phyloP scores from a whole-genome alignment of 345 rosid genomes.

The Barbarea vulgaris region DNA sequence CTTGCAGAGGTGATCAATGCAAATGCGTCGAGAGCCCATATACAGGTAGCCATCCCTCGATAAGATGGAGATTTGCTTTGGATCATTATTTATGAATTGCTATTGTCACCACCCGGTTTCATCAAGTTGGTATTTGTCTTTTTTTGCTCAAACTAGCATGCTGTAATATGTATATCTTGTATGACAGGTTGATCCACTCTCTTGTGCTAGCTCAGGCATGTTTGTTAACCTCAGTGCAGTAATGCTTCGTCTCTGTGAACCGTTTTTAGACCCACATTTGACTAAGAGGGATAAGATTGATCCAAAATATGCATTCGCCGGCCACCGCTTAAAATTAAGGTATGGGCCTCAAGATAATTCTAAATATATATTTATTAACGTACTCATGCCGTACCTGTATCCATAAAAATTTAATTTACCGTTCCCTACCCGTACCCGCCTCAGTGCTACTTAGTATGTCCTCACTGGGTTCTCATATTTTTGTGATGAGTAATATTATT shows the following conservation, averaged over 20 bases:
- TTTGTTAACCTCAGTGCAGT: constrained; percentile 95
- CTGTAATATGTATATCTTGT: constrained; percentile 29
- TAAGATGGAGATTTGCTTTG: not conserved
- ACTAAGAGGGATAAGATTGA: constrained; percentile 87
- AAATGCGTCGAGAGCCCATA: constrained; percentile 83
- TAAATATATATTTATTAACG: too few relatives aligned
- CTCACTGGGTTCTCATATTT: not conserved
- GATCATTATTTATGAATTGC: not conserved
- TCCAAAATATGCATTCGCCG: constrained; percentile 72
- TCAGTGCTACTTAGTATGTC: too few relatives aligned
- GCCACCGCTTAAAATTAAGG: constrained; percentile 81
- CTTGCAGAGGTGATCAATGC: constrained; percentile 96
- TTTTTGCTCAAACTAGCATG: not conserved
- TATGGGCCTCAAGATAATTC: constrained; percentile 39
- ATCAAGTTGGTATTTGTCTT: constrained; percentile 4
- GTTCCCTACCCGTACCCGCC: too few relatives aligned
- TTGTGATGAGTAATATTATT: constrained; percentile 20
- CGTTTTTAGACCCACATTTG: constrained; percentile 80
- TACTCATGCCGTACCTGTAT: too few relatives aligned
- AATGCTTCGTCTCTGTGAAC: constrained; percentile 91
- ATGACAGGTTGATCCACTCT: constrained; percentile 84
- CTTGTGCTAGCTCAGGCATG: constrained; percentile 99
- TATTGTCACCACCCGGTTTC: constrained; percentile 8
- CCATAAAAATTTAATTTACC: too few relatives aligned
- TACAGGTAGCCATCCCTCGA: constrained; percentile 58